A percentile compares a stretch with the other conserved stretches of the same genome.
Evolutionary conservation across 805 yeast species (phyloP).

Genomic region (Gaillardinia entomophila): DNA sequence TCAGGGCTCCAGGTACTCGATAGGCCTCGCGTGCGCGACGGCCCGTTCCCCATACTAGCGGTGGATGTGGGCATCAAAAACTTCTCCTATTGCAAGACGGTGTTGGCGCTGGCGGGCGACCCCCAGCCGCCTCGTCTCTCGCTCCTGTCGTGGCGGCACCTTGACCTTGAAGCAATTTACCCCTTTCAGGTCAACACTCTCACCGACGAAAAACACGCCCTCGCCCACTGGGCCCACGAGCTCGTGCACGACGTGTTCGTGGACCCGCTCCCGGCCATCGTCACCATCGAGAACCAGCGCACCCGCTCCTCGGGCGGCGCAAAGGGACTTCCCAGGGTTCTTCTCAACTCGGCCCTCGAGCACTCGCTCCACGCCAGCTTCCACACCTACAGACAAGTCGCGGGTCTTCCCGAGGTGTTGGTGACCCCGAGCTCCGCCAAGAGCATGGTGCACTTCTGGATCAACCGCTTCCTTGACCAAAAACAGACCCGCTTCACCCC

Average conservation of each 20-base stretch:
- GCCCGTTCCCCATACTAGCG: constrained; percentile 13
- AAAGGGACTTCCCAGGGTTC: constrained; percentile 34
- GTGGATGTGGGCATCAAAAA: constrained; percentile 39
- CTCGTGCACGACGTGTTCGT: constrained; percentile 16
- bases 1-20: constrained; percentile 4
- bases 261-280: constrained; percentile 13
- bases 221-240: constrained; percentile 13
- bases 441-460: constrained; percentile 34
- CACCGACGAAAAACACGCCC: constrained; percentile 22
- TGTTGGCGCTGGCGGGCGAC: neutral
- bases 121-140: neutral
- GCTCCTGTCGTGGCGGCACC: constrained; percentile 19
- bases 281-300: constrained; percentile 35
- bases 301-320: constrained; percentile 28
- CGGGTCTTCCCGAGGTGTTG: constrained; percentile 5
- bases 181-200: constrained; percentile 8
- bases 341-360: constrained; percentile 33
- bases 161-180: constrained; percentile 16
- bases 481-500: neutral
- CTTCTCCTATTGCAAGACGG: constrained; percentile 30
- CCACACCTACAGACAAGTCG: constrained; percentile 11
- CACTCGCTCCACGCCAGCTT: constrained; percentile 28
- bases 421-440: constrained; percentile 31
- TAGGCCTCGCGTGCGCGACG: constrained; percentile 4
- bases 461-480: constrained; percentile 26